Conservation (phyloP, 2,329 filamentous ascomycete genomes). For the Alternaria sp. region DNA sequence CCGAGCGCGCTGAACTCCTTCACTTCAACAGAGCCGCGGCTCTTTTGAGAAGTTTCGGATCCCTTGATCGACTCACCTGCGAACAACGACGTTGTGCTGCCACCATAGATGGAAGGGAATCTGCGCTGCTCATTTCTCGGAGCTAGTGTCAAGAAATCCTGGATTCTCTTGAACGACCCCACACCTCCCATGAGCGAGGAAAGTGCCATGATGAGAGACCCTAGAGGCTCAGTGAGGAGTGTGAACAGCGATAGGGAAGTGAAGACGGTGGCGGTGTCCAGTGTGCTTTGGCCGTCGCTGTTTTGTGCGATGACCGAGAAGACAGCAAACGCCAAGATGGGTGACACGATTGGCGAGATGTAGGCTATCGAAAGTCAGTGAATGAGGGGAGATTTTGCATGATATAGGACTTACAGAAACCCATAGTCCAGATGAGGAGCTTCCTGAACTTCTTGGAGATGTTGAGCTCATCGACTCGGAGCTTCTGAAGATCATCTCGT, state of each 20-base stretch:
- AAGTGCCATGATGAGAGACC: conserved; percentile 55
- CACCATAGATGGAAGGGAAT: conserved; percentile 26
- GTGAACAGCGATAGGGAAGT: conserved; percentile 58
- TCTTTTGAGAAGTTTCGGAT: conserved; percentile 34
- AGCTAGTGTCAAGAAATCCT: conserved; percentile 51
- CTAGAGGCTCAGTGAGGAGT: conserved; percentile 55
- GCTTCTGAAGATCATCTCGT: conserved; percentile 35
- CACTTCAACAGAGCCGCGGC: conserved; percentile 25
- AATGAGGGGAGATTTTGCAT: background rate
- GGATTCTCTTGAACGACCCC: conserved; percentile 56
- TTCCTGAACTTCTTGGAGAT: conserved; percentile 46
- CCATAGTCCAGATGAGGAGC: conserved; percentile 47
- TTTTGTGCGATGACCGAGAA: conserved; percentile 52
- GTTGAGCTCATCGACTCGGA: conserved; percentile 43
- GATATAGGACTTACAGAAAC: conserved; percentile 32
- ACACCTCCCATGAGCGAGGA: conserved; percentile 54
- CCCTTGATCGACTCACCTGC: conserved; percentile 36
- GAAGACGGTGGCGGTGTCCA: conserved; percentile 54
- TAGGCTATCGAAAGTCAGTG: conserved; percentile 29
- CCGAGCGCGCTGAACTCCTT: conserved; percentile 27
- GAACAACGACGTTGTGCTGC: conserved; percentile 25
- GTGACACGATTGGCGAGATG: conserved; percentile 47
- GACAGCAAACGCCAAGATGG: conserved; percentile 55
- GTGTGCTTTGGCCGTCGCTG: conserved; percentile 33
- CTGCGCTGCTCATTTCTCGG: conserved; percentile 28